Evolutionary conservation across 352 stramenopile genomes (phyloP).

Genomic region (Aphanomyces cochlioides): DNA sequence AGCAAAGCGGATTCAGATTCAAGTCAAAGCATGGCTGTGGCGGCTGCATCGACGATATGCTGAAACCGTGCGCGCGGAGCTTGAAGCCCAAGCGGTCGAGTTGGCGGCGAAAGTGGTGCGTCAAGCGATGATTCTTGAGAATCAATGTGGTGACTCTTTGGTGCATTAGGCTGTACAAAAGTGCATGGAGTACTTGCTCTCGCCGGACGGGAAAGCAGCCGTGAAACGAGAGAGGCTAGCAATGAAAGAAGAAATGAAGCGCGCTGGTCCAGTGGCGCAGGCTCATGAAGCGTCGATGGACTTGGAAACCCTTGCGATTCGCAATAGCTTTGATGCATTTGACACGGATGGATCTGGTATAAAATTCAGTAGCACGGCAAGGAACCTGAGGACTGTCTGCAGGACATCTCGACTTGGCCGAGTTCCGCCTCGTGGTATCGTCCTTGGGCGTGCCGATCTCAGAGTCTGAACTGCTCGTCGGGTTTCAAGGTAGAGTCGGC

Average conservation of each 20-base stretch:
- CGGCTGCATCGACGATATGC: not conserved
- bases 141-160: not conserved
- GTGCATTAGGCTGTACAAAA: not conserved
- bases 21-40: not conserved
- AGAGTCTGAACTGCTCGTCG: conserved; percentile 5
- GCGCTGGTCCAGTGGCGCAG: no score
- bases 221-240: not conserved
- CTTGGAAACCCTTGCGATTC: conserved; percentile 24
- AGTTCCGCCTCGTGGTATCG: conserved; percentile 22
- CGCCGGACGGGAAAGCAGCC: not conserved
- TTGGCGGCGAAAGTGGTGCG: conserved; percentile 5
- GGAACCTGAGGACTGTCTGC: no score
- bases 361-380: no score
- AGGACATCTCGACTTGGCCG: conserved; percentile 22
- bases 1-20: conserved; percentile 6
- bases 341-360: conserved; percentile 28
- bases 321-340: conserved; percentile 19
- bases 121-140: not conserved
- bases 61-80: not conserved
- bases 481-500: conserved; percentile 16
- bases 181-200: conserved; percentile 4
- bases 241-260: conserved; percentile 19
- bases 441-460: conserved; percentile 19
- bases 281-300: not conserved
- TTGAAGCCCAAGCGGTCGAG: not conserved